Conservation (phyloP, 2,329 filamentous ascomycete species). For the Aspergillus melleus region DNA sequence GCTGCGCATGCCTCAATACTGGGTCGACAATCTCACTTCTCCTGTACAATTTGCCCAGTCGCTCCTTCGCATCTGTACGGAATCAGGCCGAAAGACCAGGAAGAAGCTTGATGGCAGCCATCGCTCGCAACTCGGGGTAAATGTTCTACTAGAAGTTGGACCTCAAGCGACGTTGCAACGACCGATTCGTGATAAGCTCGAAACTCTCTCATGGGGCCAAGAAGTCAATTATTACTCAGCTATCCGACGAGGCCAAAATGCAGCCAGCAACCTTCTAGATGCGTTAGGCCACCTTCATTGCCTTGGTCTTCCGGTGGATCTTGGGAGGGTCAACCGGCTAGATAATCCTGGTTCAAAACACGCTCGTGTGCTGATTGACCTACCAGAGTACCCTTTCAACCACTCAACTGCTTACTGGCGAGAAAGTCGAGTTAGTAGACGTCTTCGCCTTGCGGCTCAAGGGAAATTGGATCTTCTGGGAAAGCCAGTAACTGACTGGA, state of each 20-base stretch:
- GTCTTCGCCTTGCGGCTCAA: neutral
- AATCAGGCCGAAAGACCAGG: neutral
- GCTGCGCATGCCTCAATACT: conserved; percentile 24
- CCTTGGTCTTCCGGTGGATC: neutral
- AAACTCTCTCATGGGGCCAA: neutral
- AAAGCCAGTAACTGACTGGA: neutral
- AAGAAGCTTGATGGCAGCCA: neutral
- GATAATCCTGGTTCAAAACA: neutral
- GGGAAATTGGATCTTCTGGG: neutral
- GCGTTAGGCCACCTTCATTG: neutral
- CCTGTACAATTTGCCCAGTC: conserved; percentile 30
- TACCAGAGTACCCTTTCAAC: conserved; percentile 1
- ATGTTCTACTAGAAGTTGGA: conserved; percentile 32
- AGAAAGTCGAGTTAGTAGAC: neutral
- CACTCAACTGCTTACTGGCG: neutral
- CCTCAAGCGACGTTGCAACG: conserved; percentile 33
- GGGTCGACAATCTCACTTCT: conserved; percentile 34
- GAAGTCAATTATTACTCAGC: neutral
- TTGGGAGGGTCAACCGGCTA: neutral
- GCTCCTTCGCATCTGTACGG: neutral
- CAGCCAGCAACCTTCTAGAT: conserved; percentile 2
- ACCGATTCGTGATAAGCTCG: conserved; percentile 27
- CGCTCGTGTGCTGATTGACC: neutral
- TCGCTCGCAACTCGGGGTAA: neutral
- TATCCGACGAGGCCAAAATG: neutral